These are phyloP conservation scores for Diplodia mutila DNA, from an alignment of 2,329 filamentous ascomycete species.

Conservation along the genomic window DNA sequence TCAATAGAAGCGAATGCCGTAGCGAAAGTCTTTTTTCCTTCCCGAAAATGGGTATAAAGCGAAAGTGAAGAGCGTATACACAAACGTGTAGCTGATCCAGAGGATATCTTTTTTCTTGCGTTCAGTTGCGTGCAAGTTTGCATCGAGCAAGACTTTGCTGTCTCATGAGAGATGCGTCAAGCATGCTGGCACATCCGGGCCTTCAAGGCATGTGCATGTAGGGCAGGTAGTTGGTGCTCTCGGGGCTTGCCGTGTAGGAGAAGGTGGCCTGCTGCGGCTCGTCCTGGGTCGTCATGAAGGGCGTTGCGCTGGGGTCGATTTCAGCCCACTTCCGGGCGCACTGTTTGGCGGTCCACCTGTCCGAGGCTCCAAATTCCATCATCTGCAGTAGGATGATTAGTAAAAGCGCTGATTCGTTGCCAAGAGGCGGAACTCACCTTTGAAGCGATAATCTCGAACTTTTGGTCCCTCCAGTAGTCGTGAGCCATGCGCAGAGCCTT, in stretches of 20 bases:
- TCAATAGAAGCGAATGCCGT: constrained; percentile 4
- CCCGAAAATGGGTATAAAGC: constrained; percentile 15
- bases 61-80: constrained; percentile 19
- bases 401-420: neutral
- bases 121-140: constrained; percentile 15
- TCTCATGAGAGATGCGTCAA: neutral
- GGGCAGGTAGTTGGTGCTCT: constrained; percentile 38
- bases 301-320: constrained; percentile 41
- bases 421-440: constrained; percentile 45
- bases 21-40: constrained; percentile 22
- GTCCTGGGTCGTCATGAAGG: constrained; percentile 41
- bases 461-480: constrained; percentile 58
- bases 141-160: constrained; percentile 9
- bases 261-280: constrained; percentile 25
- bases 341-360: constrained; percentile 56
- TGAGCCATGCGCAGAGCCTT: constrained; percentile 54
- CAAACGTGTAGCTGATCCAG: neutral
- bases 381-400: constrained; percentile 45
- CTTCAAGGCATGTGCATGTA: constrained; percentile 38
- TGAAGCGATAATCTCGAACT: constrained; percentile 58
- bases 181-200: neutral
- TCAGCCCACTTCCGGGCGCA: constrained; percentile 58
- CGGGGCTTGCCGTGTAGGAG: constrained; percentile 42
- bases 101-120: neutral
- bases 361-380: constrained; percentile 54